phyloP scores from a whole-genome alignment of 345 rosid species.

The Citropsis articulata region DNA sequence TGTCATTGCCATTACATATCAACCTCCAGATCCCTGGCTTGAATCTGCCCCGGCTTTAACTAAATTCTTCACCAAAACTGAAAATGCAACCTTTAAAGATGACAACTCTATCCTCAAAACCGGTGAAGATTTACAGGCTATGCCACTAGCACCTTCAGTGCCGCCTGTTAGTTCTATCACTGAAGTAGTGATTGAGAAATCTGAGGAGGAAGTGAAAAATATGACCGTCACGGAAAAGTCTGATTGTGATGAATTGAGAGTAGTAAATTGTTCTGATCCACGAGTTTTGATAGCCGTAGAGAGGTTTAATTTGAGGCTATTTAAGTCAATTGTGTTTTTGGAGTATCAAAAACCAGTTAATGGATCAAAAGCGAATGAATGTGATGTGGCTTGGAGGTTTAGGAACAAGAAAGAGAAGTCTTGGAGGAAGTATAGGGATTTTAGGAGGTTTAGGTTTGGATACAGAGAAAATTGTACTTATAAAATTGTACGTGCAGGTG shows the following conservation, averaged over 20 bases:
- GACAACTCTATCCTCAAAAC: constrained; percentile 71
- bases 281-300: constrained; percentile 58
- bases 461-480: constrained; percentile 64
- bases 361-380: constrained; percentile 67
- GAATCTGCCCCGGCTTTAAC: constrained; percentile 85
- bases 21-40: constrained; percentile 98
- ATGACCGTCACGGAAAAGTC: constrained; percentile 19
- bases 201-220: constrained; percentile 44
- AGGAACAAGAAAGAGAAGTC: constrained; percentile 93
- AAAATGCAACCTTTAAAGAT: constrained; percentile 76
- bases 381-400: constrained; percentile 91
- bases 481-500: constrained; percentile 51
- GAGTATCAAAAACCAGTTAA: constrained; percentile 75
- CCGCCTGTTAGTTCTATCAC: constrained; percentile 38
- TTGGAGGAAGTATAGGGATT: constrained; percentile 92
- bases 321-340: constrained; percentile 73
- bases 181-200: constrained; percentile 42
- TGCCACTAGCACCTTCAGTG: constrained; percentile 11
- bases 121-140: constrained; percentile 65
- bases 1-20: constrained; percentile 82
- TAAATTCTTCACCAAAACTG: constrained; percentile 60
- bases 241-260: constrained; percentile 48
- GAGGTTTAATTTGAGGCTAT: constrained; percentile 70
- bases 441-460: constrained; percentile 77
- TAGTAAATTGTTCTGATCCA: constrained; percentile 87